A percentile compares a stretch with the other conserved stretches of the same genome.
phyloP scores from a whole-genome alignment of 1,284 basidiomycete genomes.

The Bondarzewia mesenterica region DNA sequence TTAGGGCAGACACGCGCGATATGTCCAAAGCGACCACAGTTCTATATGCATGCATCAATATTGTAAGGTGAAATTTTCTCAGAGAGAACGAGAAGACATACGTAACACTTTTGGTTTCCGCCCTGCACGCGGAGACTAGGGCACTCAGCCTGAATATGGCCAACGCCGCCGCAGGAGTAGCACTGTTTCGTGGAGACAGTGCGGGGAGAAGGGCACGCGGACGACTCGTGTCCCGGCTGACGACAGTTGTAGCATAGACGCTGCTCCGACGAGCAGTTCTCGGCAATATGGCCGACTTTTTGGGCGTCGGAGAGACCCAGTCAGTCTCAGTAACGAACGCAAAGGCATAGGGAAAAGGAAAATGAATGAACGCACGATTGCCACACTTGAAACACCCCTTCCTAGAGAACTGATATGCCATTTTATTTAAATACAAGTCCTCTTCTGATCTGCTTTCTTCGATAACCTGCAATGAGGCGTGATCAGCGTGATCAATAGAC shows the following conservation, averaged over 20 bases:
- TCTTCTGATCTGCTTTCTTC: slow-evolving; percentile 5
- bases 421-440: slow-evolving; percentile 24
- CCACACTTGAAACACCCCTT: slow-evolving; percentile 86
- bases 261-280: slow-evolving; percentile 80
- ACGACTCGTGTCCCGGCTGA: slow-evolving; percentile 85
- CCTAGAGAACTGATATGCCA: slow-evolving; percentile 74
- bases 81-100: slow-evolving; percentile 28
- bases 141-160: slow-evolving; percentile 77
- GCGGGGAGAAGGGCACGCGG: slow-evolving; percentile 78
- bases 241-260: slow-evolving; percentile 91
- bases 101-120: slow-evolving; percentile 77
- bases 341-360: slow-evolving; percentile 13
- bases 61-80: slow-evolving; percentile 4
- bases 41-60: slow-evolving; percentile 32
- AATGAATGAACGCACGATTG: slow-evolving; percentile 48
- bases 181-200: slow-evolving; percentile 73
- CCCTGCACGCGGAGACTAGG: slow-evolving; percentile 69
- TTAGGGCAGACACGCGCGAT: slow-evolving; percentile 69
- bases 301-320: too few relatives aligned
- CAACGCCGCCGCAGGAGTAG: slow-evolving; percentile 72
- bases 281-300: slow-evolving; percentile 83
- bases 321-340: slow-evolving; percentile 3
- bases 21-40: slow-evolving; percentile 74
- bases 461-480: neutral
- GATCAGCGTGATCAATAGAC: neutral